Percentiles rank a stretch among this genome's conserved stretches.
These are phyloP conservation scores for Taphrina betulina DNA, from an alignment of 1,139 yeast species.

Conservation along the genomic window DNA sequence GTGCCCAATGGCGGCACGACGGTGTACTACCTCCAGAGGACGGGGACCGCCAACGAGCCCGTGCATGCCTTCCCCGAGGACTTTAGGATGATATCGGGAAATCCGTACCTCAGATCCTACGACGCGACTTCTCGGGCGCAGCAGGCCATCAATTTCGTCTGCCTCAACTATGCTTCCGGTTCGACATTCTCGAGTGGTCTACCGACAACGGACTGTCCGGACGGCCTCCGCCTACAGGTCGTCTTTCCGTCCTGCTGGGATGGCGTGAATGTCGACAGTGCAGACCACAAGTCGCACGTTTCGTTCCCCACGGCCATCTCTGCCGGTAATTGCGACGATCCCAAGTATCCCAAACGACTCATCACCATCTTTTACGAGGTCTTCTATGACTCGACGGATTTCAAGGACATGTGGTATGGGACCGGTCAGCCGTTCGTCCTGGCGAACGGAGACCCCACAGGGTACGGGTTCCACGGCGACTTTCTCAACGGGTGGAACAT, in stretches of 20 bases:
- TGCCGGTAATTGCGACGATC: slow-evolving; percentile 33
- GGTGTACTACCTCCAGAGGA: slow-evolving; percentile 32
- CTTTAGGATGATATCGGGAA: slow-evolving; percentile 33
- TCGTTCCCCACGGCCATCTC: slow-evolving; percentile 23
- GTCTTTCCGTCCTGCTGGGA: slow-evolving; percentile 35
- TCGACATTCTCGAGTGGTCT: slow-evolving; percentile 7
- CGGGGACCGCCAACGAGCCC: not conserved
- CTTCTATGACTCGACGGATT: slow-evolving; percentile 16
- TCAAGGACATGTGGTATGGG: slow-evolving; percentile 24
- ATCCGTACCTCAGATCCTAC: slow-evolving; percentile 18
- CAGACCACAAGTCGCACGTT: slow-evolving; percentile 33
- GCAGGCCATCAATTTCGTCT: slow-evolving; percentile 26
- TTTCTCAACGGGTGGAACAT: slow-evolving; percentile 34
- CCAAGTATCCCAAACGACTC: slow-evolving; percentile 21
- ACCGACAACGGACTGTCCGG: slow-evolving; percentile 29
- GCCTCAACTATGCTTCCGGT: slow-evolving; percentile 23
- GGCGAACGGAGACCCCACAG: slow-evolving; percentile 30
- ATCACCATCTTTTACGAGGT: slow-evolving; percentile 32
- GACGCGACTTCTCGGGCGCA: slow-evolving; percentile 10
- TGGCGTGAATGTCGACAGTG: slow-evolving; percentile 31
- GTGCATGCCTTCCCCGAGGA: slow-evolving; percentile 32
- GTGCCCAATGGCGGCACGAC: slow-evolving; percentile 17
- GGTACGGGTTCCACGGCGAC: slow-evolving; percentile 34
- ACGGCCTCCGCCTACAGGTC: slow-evolving; percentile 33
- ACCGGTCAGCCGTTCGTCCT: slow-evolving; percentile 23